Evolutionary conservation across 2,329 filamentous ascomycete genomes (phyloP), one percentile per base, ranked within the genome.

Genomic region (Stemphylium lycopersici): DNA sequence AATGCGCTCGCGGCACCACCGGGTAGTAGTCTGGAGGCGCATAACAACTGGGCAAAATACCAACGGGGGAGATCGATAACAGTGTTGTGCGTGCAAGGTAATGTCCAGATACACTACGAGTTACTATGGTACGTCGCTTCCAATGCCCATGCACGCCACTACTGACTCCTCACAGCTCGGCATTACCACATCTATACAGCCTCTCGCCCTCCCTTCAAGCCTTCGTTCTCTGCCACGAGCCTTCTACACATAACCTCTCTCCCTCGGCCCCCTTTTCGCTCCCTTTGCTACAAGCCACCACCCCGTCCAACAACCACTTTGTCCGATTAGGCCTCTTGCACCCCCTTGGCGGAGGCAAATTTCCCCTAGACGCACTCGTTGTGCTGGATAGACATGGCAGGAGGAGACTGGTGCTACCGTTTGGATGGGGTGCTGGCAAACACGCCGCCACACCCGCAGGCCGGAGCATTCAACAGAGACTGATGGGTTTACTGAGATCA

Each of bases 331-430:
- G 78, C 6, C 66, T 80, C 6, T 62, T 79, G 20, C 77, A 80
- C 55, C 78, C 78, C 2, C 68, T 79, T 3, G 78, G 78, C 36
- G 77, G 77, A 48, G 78, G 78, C 2, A 74, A 76, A 39, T 66
- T 71, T 18, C 76, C 76, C 2, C 62, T 80, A 10, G 78, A 80
- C 55, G 77, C 78, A 4, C 65, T 80, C n/a, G 77, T 79, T 4
- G 72, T 80, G 2, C 52, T 79, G 3, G 78, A 80, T 55, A 58
- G 56, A 4, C 61, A 62, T 11, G 71, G 71, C 0, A 66, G 71
- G 33, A 66, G 76, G 18, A 70, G 78, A 44, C 62, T 80, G 48
- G 70, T 79, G 11, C 57, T 80, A 42, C 78, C 78, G 1, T 76
- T 80, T 56, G 77, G 77, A 2, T 79, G 78, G 78, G 77, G 78